These are phyloP conservation scores for Hypericum androsaemum DNA, from an alignment of 345 rosid genomes.

Conservation along the genomic window DNA sequence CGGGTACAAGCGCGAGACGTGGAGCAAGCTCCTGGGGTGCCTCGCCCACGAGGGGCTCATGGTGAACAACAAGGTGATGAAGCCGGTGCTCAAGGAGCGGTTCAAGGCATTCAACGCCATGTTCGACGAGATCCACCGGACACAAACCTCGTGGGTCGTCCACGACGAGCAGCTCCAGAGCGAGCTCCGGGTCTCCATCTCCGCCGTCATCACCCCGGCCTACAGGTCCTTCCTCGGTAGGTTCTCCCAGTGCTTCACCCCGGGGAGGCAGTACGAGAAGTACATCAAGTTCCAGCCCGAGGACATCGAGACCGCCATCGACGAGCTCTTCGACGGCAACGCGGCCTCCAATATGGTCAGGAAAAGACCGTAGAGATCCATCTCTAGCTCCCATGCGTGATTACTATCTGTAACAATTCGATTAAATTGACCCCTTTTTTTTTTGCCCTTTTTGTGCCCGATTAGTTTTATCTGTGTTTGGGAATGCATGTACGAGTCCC, in stretches of 20 bases:
- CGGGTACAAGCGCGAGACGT: constrained; percentile 74
- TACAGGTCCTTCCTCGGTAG: constrained; percentile 74
- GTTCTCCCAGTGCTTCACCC: constrained; percentile 53
- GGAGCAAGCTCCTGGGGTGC: constrained; percentile 64
- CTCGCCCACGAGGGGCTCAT: constrained; percentile 59
- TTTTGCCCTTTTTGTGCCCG: too few relatives aligned
- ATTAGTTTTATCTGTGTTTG: too few relatives aligned
- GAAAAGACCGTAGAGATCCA: constrained; percentile 33
- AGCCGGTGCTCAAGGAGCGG: constrained; percentile 75
- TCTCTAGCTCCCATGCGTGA: too few relatives aligned
- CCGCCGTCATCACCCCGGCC: constrained; percentile 69
- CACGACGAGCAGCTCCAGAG: constrained; percentile 85
- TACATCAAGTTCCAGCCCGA: constrained; percentile 80
- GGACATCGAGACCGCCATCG: constrained; percentile 70
- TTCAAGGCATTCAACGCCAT: constrained; percentile 74
- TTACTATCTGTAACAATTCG: too few relatives aligned
- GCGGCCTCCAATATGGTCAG: constrained; percentile 19
- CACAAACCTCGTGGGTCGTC: constrained; percentile 81
- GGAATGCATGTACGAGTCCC: too few relatives aligned
- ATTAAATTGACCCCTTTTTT: too few relatives aligned
- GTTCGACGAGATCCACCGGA: constrained; percentile 87
- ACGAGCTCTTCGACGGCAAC: constrained; percentile 76
- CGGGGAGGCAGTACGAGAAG: constrained; percentile 84
- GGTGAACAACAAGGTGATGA: constrained; percentile 58
- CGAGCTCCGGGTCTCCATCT: constrained; percentile 81